Evolutionary conservation across 129 eudicot genomes (phyloP).

Genomic region (Chrysanthemum makinoi): DNA sequence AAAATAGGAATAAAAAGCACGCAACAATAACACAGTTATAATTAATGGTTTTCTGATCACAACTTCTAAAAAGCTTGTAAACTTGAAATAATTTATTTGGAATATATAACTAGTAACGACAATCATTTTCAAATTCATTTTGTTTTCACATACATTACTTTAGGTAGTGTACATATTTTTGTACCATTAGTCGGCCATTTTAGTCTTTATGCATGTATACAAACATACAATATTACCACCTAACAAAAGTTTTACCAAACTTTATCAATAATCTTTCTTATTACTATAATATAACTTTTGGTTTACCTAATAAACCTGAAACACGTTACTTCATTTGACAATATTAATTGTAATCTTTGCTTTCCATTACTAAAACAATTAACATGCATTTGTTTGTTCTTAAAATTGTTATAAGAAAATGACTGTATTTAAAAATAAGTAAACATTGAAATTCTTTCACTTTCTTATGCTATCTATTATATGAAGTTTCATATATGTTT

Average conservation of each 20-base stretch:
- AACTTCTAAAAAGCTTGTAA: too few relatives aligned
- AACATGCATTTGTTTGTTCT: too few relatives aligned
- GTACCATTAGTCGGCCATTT: conserved; percentile 8
- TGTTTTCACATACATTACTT: conserved; percentile 11
- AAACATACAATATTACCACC: background rate
- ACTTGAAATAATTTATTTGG: background rate
- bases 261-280: background rate
- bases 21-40: background rate
- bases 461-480: too few relatives aligned
- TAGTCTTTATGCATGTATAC: background rate
- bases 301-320: conserved; percentile 16
- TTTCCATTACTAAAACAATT: background rate
- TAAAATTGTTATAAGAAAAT: too few relatives aligned
- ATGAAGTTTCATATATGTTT: too few relatives aligned
- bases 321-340: conserved; percentile 26
- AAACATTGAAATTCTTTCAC: too few relatives aligned
- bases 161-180: background rate
- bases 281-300: background rate
- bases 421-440: too few relatives aligned
- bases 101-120: background rate
- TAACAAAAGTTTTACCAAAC: conserved; percentile 21
- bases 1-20: too few relatives aligned
- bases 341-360: background rate
- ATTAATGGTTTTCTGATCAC: too few relatives aligned
- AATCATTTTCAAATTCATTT: background rate